Conservation (phyloP, 2,329 filamentous ascomycete genomes). For the Aspergillus arachidicola region DNA sequence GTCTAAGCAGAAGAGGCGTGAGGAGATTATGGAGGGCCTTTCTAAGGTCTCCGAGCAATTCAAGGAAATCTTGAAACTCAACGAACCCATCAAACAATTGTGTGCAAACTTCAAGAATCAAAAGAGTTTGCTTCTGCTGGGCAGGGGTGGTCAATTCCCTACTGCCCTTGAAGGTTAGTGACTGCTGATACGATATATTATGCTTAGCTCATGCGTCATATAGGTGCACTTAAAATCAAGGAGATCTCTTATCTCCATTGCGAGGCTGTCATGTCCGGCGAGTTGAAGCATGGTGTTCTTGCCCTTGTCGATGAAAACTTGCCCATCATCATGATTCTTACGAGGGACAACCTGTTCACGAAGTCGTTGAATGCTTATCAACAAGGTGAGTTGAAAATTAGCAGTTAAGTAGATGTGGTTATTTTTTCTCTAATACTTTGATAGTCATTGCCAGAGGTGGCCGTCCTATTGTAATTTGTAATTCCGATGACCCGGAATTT, state of each 20-base stretch:
- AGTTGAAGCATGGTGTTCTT: constrained; percentile 97
- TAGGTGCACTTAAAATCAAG: constrained; percentile 95
- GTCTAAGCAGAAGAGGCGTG: constrained; percentile 86
- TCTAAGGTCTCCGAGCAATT: constrained; percentile 87
- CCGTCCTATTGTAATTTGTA: constrained; percentile 98
- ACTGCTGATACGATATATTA: not conserved
- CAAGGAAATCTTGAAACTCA: constrained; percentile 85
- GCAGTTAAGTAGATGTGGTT: constrained; percentile 12
- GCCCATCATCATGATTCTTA: constrained; percentile 99
- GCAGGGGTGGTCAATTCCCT: constrained; percentile 90
- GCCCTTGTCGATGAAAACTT: constrained; percentile 97
- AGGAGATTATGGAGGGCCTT: constrained; percentile 96
- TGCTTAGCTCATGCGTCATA: constrained; percentile 16
- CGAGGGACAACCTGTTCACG: constrained; percentile 91
- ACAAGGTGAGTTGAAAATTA: constrained; percentile 65
- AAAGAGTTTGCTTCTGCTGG: constrained; percentile 90
- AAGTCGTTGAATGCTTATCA: constrained; percentile 99
- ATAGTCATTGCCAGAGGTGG: constrained; percentile 91
- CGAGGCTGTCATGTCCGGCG: constrained; percentile 99
- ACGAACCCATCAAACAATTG: constrained; percentile 91
- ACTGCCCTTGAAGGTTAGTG: constrained; percentile 82
- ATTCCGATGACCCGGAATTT: constrained; percentile 86
- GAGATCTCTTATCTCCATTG: constrained; percentile 99
- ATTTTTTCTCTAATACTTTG: constrained; percentile 29
- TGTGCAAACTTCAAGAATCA: constrained; percentile 95